A percentile compares a stretch with the other conserved stretches of the same genome.
phyloP scores from a whole-genome alignment of 768 basidiomycete species.

The Rhodocollybia butyracea region DNA sequence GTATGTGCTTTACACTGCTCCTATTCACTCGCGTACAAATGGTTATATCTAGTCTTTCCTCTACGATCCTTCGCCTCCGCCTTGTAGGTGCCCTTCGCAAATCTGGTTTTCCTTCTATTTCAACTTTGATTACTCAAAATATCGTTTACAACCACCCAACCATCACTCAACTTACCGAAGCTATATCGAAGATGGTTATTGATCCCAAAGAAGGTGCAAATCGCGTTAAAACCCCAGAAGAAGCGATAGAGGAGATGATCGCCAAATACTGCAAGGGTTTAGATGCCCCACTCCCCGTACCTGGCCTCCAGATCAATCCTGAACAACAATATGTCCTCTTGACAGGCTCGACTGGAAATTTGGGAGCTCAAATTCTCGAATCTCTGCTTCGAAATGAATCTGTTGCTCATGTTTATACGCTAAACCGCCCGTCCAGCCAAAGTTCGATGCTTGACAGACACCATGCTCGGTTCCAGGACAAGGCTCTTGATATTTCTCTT shows the following conservation, averaged over 20 bases:
- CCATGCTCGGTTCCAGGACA: constrained; percentile 15
- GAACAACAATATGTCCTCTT: constrained; percentile 5
- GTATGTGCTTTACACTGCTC: background rate
- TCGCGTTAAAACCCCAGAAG: background rate
- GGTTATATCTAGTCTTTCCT: constrained; percentile 13
- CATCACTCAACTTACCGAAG: constrained; percentile 19
- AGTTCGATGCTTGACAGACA: constrained; percentile 15
- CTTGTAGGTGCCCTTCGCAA: constrained; percentile 31
- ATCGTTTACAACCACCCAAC: constrained; percentile 25
- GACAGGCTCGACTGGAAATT: background rate
- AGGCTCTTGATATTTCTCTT: constrained; percentile 8
- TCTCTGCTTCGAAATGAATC: background rate
- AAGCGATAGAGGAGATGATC: constrained; percentile 40
- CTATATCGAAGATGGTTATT: constrained; percentile 13
- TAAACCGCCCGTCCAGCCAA: constrained; percentile 9
- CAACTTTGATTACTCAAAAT: constrained; percentile 13
- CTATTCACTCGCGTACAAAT: background rate
- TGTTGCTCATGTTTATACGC: background rate
- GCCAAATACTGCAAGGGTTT: background rate
- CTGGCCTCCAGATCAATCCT: background rate
- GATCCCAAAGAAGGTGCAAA: background rate
- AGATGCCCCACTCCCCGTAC: background rate
- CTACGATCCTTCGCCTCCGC: constrained; percentile 29
- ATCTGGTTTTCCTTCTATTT: background rate
- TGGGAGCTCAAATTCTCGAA: background rate